Conservation (phyloP, 148 eudicot genomes). For the Cornus kousa region DNA sequence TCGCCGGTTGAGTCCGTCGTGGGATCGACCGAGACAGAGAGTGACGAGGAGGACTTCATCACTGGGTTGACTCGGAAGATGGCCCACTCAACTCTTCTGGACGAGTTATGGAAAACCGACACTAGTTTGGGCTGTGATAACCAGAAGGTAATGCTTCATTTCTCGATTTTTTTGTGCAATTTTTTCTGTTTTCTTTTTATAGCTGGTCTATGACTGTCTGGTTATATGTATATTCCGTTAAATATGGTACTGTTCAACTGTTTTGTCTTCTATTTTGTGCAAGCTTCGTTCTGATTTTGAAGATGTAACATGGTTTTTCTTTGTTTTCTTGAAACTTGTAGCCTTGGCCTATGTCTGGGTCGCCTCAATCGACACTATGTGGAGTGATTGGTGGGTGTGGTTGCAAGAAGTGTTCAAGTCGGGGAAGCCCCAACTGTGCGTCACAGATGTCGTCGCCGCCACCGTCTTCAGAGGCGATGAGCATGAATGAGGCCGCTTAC, state of each 20-base stretch:
- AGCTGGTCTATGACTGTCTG: too few species aligned
- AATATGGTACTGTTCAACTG: neutral
- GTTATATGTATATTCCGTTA: too few species aligned
- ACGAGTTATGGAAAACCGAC: slow-evolving; percentile 17
- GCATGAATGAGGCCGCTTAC: slow-evolving; percentile 23
- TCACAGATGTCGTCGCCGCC: slow-evolving; percentile 36
- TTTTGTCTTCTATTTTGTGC: neutral
- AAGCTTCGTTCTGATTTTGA: neutral
- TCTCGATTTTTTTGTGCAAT: too few species aligned
- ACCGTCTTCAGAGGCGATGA: neutral
- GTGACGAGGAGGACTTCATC: slow-evolving; percentile 53
- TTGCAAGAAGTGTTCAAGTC: slow-evolving; percentile 35
- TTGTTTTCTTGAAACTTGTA: neutral
- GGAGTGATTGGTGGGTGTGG: slow-evolving; percentile 27
- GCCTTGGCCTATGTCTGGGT: slow-evolving; percentile 38
- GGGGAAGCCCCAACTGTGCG: slow-evolving; percentile 37
- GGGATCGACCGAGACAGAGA: slow-evolving; percentile 54
- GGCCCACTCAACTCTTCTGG: slow-evolving; percentile 23
- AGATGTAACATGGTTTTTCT: neutral
- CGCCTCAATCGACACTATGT: slow-evolving; percentile 69
- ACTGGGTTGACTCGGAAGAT: slow-evolving; percentile 36
- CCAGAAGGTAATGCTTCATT: slow-evolving; percentile 24
- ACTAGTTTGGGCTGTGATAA: slow-evolving; percentile 6
- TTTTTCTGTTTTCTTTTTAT: too few species aligned
- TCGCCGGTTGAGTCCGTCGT: slow-evolving; percentile 43